A percentile compares a stretch with the other conserved stretches of the same genome.
These are phyloP conservation scores for Tulasnella sp. DNA, from an alignment of 768 basidiomycete species.

Conservation along the genomic window DNA sequence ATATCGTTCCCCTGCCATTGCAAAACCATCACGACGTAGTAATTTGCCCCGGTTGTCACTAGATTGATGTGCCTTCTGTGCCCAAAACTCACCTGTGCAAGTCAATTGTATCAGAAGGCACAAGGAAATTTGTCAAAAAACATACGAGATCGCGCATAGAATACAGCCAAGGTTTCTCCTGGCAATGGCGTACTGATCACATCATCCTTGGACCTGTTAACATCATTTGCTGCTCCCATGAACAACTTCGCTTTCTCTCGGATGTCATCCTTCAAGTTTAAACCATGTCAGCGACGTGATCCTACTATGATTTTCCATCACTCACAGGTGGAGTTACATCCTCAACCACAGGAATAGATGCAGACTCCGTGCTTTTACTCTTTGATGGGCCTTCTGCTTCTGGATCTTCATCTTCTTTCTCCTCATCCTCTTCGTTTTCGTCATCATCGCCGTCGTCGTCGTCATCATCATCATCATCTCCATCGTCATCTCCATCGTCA, in stretches of 20 bases:
- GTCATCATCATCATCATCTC: constrained; percentile 32
- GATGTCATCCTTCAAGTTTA: constrained; percentile 32
- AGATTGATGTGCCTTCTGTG: constrained; percentile 48
- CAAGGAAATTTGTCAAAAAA: constrained; percentile 15
- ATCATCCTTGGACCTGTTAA: constrained; percentile 57
- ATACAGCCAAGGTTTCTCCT: constrained; percentile 69
- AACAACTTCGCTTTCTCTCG: constrained; percentile 36
- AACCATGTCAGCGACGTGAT: too few relatives aligned
- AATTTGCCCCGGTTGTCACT: constrained; percentile 64
- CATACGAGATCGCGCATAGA: constrained; percentile 71
- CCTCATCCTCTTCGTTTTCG: constrained; percentile 24
- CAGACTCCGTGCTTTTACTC: constrained; percentile 11
- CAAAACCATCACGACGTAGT: constrained; percentile 65
- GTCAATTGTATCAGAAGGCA: background rate
- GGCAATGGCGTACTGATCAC: constrained; percentile 65
- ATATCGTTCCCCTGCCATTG: constrained; percentile 59
- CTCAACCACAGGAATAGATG: too few relatives aligned
- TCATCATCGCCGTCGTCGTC: constrained; percentile 27
- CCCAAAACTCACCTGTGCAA: constrained; percentile 62
- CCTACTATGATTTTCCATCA: too few relatives aligned
- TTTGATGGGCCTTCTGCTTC: constrained; percentile 16
- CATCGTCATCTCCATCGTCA: constrained; percentile 40
- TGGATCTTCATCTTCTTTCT: constrained; percentile 21
- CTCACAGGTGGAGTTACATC: too few relatives aligned
- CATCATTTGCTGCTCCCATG: constrained; percentile 42